These are phyloP conservation scores for Penicillium flavigenum DNA, from an alignment of 495 filamentous ascomycete genomes.

Conservation along the genomic window DNA sequence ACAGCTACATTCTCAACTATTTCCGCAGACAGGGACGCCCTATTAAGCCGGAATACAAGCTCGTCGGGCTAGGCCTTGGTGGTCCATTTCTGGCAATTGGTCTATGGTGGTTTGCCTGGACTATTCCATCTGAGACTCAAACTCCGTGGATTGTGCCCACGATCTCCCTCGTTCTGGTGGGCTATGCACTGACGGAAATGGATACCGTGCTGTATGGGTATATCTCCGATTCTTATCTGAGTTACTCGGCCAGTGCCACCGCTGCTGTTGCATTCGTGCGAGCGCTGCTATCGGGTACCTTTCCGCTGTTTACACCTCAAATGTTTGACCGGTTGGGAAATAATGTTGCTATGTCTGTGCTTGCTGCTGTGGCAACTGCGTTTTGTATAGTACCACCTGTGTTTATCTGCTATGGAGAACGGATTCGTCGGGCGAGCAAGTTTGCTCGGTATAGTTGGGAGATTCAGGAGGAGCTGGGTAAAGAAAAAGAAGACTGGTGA, in stretches of 20 bases:
- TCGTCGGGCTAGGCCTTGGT: slow-evolving; percentile 46
- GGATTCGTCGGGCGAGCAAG: slow-evolving; percentile 43
- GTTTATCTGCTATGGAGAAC: slow-evolving; percentile 44
- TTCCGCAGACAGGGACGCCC: slow-evolving; percentile 26
- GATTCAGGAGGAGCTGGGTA: slow-evolving; percentile 36
- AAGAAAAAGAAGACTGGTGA: slow-evolving; percentile 26
- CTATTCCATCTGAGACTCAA: slow-evolving; percentile 42
- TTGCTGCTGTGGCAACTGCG: slow-evolving; percentile 44
- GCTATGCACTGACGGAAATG: slow-evolving; percentile 53
- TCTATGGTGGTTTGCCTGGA: slow-evolving; percentile 56
- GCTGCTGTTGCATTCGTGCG: slow-evolving; percentile 49
- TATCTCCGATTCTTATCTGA: slow-evolving; percentile 53
- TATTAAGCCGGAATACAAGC: slow-evolving; percentile 51
- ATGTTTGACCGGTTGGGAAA: slow-evolving; percentile 45
- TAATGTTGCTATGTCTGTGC: slow-evolving; percentile 46
- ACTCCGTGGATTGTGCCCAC: slow-evolving; percentile 46
- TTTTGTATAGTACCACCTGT: slow-evolving; percentile 47
- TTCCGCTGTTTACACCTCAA: slow-evolving; percentile 47
- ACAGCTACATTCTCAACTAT: slow-evolving; percentile 33
- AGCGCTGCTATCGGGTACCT: slow-evolving; percentile 42
- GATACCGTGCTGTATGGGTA: slow-evolving; percentile 51
- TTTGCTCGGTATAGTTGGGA: slow-evolving; percentile 49
- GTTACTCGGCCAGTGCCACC: slow-evolving; percentile 52
- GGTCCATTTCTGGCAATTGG: slow-evolving; percentile 45
- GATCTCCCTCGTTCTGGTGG: slow-evolving; percentile 43